phyloP scores from a whole-genome alignment of 108 stramenopile species.

The Skeletonema tropicum region DNA sequence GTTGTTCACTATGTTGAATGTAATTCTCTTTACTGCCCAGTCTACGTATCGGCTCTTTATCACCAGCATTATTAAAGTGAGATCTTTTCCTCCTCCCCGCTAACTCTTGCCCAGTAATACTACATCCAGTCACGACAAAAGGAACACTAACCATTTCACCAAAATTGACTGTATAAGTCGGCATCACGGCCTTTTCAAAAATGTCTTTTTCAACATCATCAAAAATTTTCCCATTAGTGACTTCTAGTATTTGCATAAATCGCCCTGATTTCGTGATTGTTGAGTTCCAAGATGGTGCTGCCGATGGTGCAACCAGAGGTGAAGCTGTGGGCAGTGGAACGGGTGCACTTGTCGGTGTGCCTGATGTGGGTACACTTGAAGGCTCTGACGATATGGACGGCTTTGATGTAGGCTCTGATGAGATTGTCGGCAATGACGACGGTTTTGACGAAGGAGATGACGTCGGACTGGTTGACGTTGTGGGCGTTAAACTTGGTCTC shows the following conservation, averaged over 20 bases:
- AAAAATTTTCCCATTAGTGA: slow-evolving; percentile 6
- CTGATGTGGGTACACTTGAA: neutral
- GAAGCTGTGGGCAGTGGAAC: neutral
- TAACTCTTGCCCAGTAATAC: slow-evolving; percentile 10
- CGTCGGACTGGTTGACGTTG: slow-evolving; percentile 2
- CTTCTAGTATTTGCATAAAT: slow-evolving; percentile 15
- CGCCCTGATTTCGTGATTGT: neutral
- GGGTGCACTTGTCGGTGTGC: neutral
- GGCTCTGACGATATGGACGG: neutral
- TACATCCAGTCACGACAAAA: slow-evolving; percentile 6
- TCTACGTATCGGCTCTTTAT: slow-evolving; percentile 1
- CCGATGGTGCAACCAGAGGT: slow-evolving; percentile 8
- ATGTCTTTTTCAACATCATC: slow-evolving; percentile 10
- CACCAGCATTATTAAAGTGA: neutral
- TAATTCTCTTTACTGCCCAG: neutral
- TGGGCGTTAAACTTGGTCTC: slow-evolving; percentile 4
- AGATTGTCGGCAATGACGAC: neutral
- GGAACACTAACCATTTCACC: slow-evolving; percentile 12
- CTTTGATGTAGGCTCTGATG: neutral
- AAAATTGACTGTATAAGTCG: slow-evolving; percentile 21
- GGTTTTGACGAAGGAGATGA: neutral
- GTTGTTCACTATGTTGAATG: neutral
- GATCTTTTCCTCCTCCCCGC: slow-evolving; percentile 9
- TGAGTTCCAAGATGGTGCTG: slow-evolving; percentile 16
- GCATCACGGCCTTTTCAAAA: slow-evolving; percentile 17